These are phyloP conservation scores for Penstemon eatonii DNA, from an alignment of 257 asterid genomes.

Conservation along the genomic window DNA sequence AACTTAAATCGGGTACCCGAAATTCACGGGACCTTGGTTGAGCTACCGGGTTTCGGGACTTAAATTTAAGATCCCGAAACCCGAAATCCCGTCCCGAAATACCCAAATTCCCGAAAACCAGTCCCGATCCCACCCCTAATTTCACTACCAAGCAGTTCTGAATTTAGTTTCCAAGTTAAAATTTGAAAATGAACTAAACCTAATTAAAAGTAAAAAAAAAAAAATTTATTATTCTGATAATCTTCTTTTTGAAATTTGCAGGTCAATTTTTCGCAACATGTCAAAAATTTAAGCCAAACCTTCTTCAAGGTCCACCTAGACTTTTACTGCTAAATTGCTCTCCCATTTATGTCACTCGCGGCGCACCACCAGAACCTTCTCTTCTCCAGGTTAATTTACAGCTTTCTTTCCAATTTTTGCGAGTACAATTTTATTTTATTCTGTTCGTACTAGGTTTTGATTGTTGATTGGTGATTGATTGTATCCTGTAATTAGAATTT, in stretches of 20 bases:
- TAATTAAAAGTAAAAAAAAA: no score
- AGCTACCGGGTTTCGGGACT: no score
- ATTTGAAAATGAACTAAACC: not conserved
- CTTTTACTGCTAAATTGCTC: constrained; percentile 13
- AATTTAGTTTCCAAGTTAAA: no score
- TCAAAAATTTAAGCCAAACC: not conserved
- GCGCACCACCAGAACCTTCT: constrained; percentile 51
- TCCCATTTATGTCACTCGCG: constrained; percentile 53
- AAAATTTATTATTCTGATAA: not conserved
- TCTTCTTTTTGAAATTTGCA: no score
- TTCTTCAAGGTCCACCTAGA: no score
- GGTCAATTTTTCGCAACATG: not conserved
- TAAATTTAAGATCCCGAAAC: no score
- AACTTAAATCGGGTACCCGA: no score
- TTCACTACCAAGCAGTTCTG: no score
- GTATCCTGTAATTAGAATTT: not conserved
- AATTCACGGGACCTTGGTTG: no score
- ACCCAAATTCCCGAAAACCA: no score
- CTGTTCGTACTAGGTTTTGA: constrained; percentile 3
- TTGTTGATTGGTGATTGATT: not conserved
- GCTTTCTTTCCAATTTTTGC: not conserved
- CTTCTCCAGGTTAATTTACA: constrained; percentile 50
- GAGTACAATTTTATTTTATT: not conserved
- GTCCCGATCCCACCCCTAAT: no score
- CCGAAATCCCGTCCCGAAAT: no score